Base-by-base conservation (phyloP, 2,329 filamentous ascomycete genomes). In the Neurospora crassa region DNA sequence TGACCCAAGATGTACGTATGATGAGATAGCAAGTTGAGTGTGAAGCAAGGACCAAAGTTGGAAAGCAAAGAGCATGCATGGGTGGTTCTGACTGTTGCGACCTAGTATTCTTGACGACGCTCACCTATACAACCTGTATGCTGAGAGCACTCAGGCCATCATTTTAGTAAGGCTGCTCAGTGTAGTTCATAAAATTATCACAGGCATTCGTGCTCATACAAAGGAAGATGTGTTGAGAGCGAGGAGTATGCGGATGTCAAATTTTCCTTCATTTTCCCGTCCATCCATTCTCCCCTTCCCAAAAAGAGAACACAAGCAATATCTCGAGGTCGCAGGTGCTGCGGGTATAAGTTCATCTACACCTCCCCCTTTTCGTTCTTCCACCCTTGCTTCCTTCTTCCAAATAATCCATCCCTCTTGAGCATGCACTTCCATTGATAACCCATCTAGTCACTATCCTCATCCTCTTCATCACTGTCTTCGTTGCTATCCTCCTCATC, bases 401-500 rank as follows among this genome's bases (percentile, higher is more conserved):
- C 41, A 8, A 6, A 18, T 8, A 43, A 18, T n/a, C 41, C 41
- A 7, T 16, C 16, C 18, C 41, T 43, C 41, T 43, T n/a, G 3
- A 7, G 7, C 41, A 16, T 16, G 41, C 7, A 18, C 41, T 6
- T 43, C 41, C 41, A 8, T n/a, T 43, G 41, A 14, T 16, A 11
- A 34, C 68, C 16, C 14, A 7, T 34, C 29, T 63, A 63, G 24
- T 73, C 72, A 67, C 63, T 69, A 68, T 80, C 79, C 7, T 82
- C 81, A 7, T 83, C 82, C 0, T 84, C 82, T 0, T 89, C 87
- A 1, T 90, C 88, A 7, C 89, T 88, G 1, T 91, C 90, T n/a
- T 90, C 89, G 73, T 89, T 89, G 74, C 90, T 89, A 43, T 87
- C 84, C 75, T 90, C 89, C 74, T 90, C 90, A 68, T 91, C 89